Conservation (phyloP, 805 yeast species). For the Starmerella ratchasimensis region DNA sequence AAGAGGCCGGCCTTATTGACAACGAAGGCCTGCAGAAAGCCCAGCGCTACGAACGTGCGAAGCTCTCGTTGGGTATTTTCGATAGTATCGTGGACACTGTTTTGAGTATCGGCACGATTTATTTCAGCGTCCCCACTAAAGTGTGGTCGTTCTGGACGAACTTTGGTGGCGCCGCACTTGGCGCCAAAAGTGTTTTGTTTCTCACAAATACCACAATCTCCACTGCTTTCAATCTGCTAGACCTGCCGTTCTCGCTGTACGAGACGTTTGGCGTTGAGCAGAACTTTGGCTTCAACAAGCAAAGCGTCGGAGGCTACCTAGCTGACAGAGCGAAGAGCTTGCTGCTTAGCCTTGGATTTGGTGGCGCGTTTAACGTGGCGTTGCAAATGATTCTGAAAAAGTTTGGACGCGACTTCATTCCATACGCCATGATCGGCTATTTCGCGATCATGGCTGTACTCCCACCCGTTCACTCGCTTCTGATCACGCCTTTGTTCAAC, state of each 20-base stretch:
- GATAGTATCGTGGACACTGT: constrained; percentile 37
- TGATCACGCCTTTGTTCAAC: constrained; percentile 87
- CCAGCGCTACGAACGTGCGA: constrained; percentile 69
- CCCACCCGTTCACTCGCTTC: no score
- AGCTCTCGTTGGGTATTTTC: constrained; percentile 54
- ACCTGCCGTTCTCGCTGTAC: constrained; percentile 62
- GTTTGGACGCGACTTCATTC: constrained; percentile 68
- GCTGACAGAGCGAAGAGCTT: constrained; percentile 55
- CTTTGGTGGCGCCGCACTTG: constrained; percentile 27
- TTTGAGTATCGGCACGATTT: constrained; percentile 20
- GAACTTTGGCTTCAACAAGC: constrained; percentile 83
- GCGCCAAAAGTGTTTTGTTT: no score
- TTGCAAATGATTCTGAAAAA: constrained; percentile 68
- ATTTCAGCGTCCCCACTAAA: constrained; percentile 49
- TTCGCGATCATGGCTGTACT: no score
- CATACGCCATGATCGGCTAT: no score
- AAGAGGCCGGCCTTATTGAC: no score
- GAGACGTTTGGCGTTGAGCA: constrained; percentile 81
- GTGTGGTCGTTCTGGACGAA: constrained; percentile 40
- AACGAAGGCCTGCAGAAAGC: no score
- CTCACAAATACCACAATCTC: constrained; percentile 20
- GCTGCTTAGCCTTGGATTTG: constrained; percentile 45
- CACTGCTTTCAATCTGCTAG: constrained; percentile 37
- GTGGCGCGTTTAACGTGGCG: constrained; percentile 60
- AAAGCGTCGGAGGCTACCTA: constrained; percentile 58